Evolutionary conservation across 2,329 filamentous ascomycete genomes (phyloP), one percentile per base, ranked within the genome.

Genomic region (Colletotrichum sublineola): DNA sequence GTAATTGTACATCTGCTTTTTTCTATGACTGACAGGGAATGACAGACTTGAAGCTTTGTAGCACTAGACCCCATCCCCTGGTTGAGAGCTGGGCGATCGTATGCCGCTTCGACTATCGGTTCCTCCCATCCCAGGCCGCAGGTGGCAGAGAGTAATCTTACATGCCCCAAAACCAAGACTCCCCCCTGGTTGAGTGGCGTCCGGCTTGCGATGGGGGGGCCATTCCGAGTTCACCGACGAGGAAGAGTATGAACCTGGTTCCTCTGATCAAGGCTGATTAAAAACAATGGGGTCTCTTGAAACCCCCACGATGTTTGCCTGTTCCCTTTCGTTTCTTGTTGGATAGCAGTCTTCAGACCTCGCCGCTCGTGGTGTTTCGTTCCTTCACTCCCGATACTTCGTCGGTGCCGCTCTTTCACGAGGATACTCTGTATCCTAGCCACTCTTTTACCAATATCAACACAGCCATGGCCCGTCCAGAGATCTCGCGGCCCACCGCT

Each of bases 381-480:
- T 58, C 42, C 31, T 58, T 50, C 38, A 38, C 53, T 66, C 42
- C 53, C 63, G 33, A 58, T 53, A 14, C 31, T 3, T 66, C 24
- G 63, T 58, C 40, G 63, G 53, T 66, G 53, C 42, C 63, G 20
- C 24, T 58, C 63, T 50, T 66, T 66, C 53, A 38, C 42, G 6
- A 14, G 63, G 53, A 66, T 44, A 63, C 24, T 44, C n/a, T 33
- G 61, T 63, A 42, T 44, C 36, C 61, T 44, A 33, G 48, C 18
- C 61, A n/a, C 14, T 63, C 61, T 55, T 20, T 63, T 18, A 8
- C 20, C 42, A 42, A n/a, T 18, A 53, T n/a, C 18, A 44, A 20
- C 31, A 4, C 9, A 18, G 24, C 40, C 53, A 66, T 66, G 63
- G 14, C 40, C 24, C 53, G 24, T 15, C 63, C 53, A 20, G 53